Percentiles rank a stretch among this genome's conserved stretches.
phyloP scores from a whole-genome alignment of 2,329 filamentous ascomycete genomes.

The Pestalotiopsis sp. region DNA sequence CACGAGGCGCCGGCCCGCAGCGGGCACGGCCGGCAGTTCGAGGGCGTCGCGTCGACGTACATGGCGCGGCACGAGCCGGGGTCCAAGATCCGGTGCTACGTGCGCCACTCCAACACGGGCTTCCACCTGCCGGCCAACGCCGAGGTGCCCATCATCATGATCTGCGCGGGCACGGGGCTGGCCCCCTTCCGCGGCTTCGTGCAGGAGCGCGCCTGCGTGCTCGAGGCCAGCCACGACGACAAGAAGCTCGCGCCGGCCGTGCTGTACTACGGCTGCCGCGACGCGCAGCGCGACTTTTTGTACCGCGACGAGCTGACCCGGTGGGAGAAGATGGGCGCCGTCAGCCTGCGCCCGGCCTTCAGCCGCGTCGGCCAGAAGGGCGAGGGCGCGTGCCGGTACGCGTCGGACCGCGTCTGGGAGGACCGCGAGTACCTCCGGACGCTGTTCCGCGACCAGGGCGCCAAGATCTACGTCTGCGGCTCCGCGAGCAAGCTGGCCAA shows the following conservation, averaged over 20 bases:
- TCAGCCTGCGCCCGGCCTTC: conserved; percentile 1
- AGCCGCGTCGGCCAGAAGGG: neutral
- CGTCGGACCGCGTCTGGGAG: neutral
- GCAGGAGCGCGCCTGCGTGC: conserved; percentile 5
- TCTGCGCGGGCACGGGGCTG: conserved; percentile 7
- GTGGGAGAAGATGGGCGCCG: conserved; percentile 7
- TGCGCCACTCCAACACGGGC: conserved; percentile 6
- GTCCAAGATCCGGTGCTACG: neutral
- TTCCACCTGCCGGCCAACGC: conserved; percentile 2
- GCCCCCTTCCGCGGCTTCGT: conserved; percentile 11
- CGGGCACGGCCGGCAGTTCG: neutral
- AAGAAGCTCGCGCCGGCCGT: conserved; percentile 6
- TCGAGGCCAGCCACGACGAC: neutral
- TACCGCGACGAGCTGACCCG: neutral
- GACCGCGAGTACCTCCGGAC: conserved; percentile 1
- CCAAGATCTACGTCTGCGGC: conserved; percentile 5
- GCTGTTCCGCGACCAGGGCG: neutral
- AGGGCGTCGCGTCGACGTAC: conserved; percentile 5
- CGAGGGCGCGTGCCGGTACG: conserved; percentile 2
- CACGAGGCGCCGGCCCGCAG: conserved; percentile 1
- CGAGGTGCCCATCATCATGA: conserved; percentile 2
- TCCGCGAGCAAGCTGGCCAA: conserved; percentile 16
- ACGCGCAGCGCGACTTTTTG: neutral
- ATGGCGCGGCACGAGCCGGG: neutral
- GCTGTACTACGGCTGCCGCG: conserved; percentile 7